phyloP scores from a whole-genome alignment of 2,329 filamentous ascomycete species.

The Verticillium albo-atrum region DNA sequence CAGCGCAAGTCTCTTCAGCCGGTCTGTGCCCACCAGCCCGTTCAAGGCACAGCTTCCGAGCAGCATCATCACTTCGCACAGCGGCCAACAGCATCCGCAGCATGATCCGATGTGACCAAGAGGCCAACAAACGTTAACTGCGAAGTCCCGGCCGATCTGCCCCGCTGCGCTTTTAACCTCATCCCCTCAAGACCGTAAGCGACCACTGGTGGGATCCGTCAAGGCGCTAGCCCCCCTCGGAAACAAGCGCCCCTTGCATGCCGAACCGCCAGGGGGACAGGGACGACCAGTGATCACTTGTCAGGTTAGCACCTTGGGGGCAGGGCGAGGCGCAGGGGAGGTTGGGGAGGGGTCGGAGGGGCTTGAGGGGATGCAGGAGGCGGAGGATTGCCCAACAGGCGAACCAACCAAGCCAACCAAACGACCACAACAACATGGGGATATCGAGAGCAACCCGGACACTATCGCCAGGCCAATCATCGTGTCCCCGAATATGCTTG shows the following conservation, averaged over 20 bases:
- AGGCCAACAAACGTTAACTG: not conserved
- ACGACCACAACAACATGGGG: not conserved
- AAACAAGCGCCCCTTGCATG: not conserved
- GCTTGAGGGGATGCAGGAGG: not conserved
- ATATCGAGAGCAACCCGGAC: not conserved
- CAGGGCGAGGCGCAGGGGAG: not conserved
- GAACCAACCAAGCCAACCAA: not conserved
- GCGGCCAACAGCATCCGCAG: not conserved
- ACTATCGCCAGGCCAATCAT: not conserved
- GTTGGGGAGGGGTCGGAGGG: not conserved
- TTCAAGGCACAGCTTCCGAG: not conserved
- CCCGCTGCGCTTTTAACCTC: not conserved
- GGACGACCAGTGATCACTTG: not conserved
- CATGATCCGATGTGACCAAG: not conserved
- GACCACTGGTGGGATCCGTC: not conserved
- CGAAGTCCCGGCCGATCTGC: not conserved
- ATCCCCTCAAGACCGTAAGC: not conserved
- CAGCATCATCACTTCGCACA: not conserved
- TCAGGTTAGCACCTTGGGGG: too few species aligned
- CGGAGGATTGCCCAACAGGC: not conserved
- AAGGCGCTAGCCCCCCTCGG: not conserved
- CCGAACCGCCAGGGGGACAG: not conserved
- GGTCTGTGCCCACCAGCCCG: not conserved
- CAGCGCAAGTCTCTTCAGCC: not conserved
- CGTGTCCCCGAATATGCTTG: not conserved